Evolutionary conservation across 495 filamentous ascomycete species (phyloP).

Genomic region (Platismatia glauca): DNA sequence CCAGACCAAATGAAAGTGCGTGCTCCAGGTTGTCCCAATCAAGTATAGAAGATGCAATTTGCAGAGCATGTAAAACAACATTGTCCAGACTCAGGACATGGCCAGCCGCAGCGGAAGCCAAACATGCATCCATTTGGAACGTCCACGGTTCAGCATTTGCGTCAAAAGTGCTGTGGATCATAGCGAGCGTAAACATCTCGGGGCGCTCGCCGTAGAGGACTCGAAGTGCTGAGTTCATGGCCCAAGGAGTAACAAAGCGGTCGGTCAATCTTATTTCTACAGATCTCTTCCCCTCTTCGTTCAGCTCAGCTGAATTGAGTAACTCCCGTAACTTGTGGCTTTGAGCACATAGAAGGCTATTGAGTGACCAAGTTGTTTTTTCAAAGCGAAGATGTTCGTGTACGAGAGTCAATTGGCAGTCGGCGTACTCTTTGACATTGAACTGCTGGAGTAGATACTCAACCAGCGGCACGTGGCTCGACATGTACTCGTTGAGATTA

Average conservation of each 20-base stretch:
- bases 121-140: constrained; percentile 1
- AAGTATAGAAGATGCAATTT: constrained; percentile 39
- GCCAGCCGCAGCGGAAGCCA: constrained; percentile 46
- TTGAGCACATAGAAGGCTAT: constrained; percentile 44
- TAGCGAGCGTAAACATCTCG: constrained; percentile 14
- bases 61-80: constrained; percentile 37
- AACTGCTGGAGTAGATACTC: constrained; percentile 19
- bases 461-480: constrained; percentile 4
- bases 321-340: constrained; percentile 37
- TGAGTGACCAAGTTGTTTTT: constrained; percentile 21
- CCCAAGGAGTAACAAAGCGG: constrained; percentile 40
- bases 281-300: constrained; percentile 22
- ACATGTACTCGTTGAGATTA: neutral
- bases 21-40: constrained; percentile 47
- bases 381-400: constrained; percentile 8
- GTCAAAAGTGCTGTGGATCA: constrained; percentile 32
- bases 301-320: constrained; percentile 21
- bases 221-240: constrained; percentile 39
- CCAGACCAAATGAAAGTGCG: constrained; percentile 35
- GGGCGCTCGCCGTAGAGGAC: constrained; percentile 41
- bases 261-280: constrained; percentile 39
- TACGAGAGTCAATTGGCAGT: constrained; percentile 19
- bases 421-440: constrained; percentile 19
- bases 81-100: constrained; percentile 38
- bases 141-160: constrained; percentile 24